phyloP scores from a whole-genome alignment of 129 eudicot genomes.

The Glebionis coronaria region DNA sequence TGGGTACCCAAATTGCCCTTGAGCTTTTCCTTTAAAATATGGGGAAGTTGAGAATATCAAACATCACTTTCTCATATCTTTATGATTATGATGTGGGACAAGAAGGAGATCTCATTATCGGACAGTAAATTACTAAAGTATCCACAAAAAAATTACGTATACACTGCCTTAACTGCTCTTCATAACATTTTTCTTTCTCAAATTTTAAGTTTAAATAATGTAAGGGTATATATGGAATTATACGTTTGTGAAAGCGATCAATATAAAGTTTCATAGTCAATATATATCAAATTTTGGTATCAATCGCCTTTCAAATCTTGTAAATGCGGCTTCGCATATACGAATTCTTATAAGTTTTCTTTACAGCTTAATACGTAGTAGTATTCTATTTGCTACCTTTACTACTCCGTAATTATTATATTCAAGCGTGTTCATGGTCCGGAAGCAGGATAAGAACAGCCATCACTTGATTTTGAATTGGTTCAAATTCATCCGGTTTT shows the following conservation, averaged over 20 bases:
- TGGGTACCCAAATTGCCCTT: no score
- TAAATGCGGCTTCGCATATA: no score
- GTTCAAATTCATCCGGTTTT: no score
- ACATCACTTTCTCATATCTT: slow-evolving; percentile 40
- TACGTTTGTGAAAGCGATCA: neutral
- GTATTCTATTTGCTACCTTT: no score
- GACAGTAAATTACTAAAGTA: slow-evolving; percentile 15
- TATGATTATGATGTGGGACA: slow-evolving; percentile 41
- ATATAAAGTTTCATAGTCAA: neutral
- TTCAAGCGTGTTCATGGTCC: no score
- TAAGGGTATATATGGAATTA: neutral
- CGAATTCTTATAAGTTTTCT: no score
- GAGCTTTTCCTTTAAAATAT: neutral
- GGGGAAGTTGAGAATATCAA: slow-evolving; percentile 29
- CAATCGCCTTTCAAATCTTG: neutral
- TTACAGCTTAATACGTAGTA: no score
- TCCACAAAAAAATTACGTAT: slow-evolving; percentile 18
- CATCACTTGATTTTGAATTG: no score
- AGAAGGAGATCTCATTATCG: slow-evolving; percentile 30
- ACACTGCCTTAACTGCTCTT: neutral
- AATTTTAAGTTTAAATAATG: neutral
- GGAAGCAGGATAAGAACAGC: no score
- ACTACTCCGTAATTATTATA: no score
- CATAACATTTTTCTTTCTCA: neutral
- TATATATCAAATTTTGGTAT: neutral